Conservation (phyloP, 2,329 filamentous ascomycete species). For the Penicillium paneum region DNA sequence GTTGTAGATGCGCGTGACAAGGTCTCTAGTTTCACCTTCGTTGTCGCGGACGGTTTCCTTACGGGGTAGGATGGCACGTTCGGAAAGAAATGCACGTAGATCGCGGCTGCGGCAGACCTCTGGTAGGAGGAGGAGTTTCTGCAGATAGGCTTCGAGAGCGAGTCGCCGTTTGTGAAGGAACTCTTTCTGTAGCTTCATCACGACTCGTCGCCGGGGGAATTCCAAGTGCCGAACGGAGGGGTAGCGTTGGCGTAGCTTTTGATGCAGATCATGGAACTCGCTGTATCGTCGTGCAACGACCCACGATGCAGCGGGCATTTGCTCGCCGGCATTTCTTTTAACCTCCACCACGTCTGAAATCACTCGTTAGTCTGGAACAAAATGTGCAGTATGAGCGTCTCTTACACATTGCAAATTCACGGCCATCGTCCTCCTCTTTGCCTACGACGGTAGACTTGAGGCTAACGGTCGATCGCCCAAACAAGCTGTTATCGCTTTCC, state of each 20-base stretch:
- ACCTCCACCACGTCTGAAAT: conserved; percentile 77
- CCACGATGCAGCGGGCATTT: conserved; percentile 97
- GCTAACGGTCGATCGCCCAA: conserved; percentile 81
- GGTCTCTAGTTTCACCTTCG: conserved; percentile 68
- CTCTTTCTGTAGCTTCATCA: conserved; percentile 95
- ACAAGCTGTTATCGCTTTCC: conserved; percentile 95
- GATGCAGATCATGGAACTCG: conserved; percentile 94
- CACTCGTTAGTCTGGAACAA: conserved; percentile 14
- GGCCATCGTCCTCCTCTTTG: conserved; percentile 85
- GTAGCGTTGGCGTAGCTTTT: conserved; percentile 78
- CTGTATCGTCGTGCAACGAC: conserved; percentile 88
- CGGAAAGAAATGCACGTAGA: conserved; percentile 85
- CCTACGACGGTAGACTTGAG: conserved; percentile 94
- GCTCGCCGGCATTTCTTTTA: conserved; percentile 81
- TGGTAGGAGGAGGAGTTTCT: conserved; percentile 76
- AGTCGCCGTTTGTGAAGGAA: conserved; percentile 85
- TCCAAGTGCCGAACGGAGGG: conserved; percentile 84
- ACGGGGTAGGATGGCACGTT: conserved; percentile 70
- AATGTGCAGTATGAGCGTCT: conserved; percentile 2
- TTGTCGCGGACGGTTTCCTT: conserved; percentile 52
- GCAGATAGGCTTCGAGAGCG: conserved; percentile 80
- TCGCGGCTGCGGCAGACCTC: conserved; percentile 94
- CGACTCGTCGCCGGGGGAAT: conserved; percentile 85
- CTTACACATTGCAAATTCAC: conserved; percentile 82
- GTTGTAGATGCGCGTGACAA: conserved; percentile 92